Evolutionary conservation across 2,329 filamentous ascomycete genomes (phyloP), one percentile per base, ranked within the genome.

Genomic region (Pseudocercospora musae): DNA sequence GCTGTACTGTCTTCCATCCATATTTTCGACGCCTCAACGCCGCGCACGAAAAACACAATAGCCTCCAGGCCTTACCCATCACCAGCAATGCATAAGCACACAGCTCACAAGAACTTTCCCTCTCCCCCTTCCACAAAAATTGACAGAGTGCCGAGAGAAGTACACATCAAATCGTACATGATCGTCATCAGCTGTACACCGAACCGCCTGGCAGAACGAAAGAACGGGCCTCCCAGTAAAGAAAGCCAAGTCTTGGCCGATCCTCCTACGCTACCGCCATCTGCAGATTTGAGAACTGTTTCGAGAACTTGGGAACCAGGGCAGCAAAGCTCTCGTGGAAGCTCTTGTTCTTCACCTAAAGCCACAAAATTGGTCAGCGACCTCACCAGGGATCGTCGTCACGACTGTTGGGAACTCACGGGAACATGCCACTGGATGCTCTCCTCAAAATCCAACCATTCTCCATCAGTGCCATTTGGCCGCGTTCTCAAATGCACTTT

Each of bases 391-490:
- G 1, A 5, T 33, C 11, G 1, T 13, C 4, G 15, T 40, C n/a
- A 1, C 4, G 15, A 18, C 7, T 2, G 2, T 8, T 40, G 5
- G 1, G 0, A 40, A 40, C 37, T 40, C 4, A 37, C 50, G 4
- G 60, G 53, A 7, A 65, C 67, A 55, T 55, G 65, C 71, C 71
- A 71, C 49, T 67, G 64, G 37, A 72, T 61, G 20, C 40, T 29
- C 50, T 69, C 63, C 3, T 62, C 58, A 42, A 68, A 52, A n/a
- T 70, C 68, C 23, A 56, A 37, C 70, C 71, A 74, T 15, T 70
- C 71, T 8, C 72, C 72, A 58, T 74, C 72, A 56, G 66, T 66
- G 4, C 72, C 72, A 53, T 74, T 74, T 11, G 71, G 70, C 21
- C 70, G 54, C 11, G 67, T 57, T 29, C 66, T 60, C 7, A 72